Percentiles rank a stretch among this genome's conserved stretches.
phyloP scores from a whole-genome alignment of 2,329 filamentous ascomycete genomes.

The Chrysosporium keratinophilum region DNA sequence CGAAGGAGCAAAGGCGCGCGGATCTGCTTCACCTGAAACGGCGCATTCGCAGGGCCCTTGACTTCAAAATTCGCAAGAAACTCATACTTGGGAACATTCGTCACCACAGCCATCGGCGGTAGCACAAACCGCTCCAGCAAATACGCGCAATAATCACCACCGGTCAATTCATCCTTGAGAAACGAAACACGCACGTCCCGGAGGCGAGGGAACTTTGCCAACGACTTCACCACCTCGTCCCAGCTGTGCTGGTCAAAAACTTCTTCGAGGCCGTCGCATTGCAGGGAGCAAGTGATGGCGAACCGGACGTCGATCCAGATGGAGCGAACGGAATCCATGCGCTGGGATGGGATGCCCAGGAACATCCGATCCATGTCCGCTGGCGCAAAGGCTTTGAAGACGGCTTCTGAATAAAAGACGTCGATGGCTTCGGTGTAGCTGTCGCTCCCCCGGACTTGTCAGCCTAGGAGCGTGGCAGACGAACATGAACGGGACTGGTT shows the following conservation, averaged over 20 bases:
- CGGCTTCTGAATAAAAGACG: slow-evolving; percentile 8
- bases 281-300: slow-evolving; percentile 9
- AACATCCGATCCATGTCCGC: neutral
- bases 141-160: slow-evolving; percentile 5
- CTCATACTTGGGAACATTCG: slow-evolving; percentile 7
- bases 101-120: slow-evolving; percentile 3
- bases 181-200: slow-evolving; percentile 9
- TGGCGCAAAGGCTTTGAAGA: slow-evolving; percentile 7
- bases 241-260: slow-evolving; percentile 6
- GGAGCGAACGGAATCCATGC: slow-evolving; percentile 8
- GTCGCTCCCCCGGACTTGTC: neutral
- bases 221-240: neutral
- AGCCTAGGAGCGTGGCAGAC: neutral
- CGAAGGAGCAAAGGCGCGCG: neutral
- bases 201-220: slow-evolving; percentile 3
- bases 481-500: neutral
- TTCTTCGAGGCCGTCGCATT: slow-evolving; percentile 9
- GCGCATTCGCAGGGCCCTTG: slow-evolving; percentile 3
- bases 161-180: slow-evolving; percentile 9
- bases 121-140: slow-evolving; percentile 9
- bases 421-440: slow-evolving; percentile 11
- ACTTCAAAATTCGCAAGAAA: slow-evolving; percentile 11
- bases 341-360: slow-evolving; percentile 1
- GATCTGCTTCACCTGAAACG: slow-evolving; percentile 8
- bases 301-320: slow-evolving; percentile 13